phyloP scores from a whole-genome alignment of 805 yeast species.

The Saturnispora kantuleensis region DNA sequence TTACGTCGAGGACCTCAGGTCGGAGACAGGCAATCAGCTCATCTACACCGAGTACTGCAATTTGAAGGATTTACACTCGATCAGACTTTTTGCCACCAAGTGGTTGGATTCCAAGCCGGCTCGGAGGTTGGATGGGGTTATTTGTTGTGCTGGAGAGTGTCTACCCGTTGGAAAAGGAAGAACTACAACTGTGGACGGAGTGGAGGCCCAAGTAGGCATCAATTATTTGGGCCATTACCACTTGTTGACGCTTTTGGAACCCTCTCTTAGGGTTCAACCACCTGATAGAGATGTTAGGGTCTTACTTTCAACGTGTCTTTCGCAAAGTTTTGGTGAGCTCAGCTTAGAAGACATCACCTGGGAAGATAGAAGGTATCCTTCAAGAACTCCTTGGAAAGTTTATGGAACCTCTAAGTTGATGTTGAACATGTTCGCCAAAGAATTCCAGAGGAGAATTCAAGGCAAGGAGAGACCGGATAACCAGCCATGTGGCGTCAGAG shows the following conservation, averaged over 20 bases:
- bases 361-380: conserved; percentile 49
- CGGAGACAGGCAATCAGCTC: conserved; percentile 55
- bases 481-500: conserved; percentile 57
- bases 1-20: conserved; percentile 68
- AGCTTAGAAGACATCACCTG: conserved; percentile 56
- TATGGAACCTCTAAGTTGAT: conserved; percentile 78
- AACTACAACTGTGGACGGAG: conserved; percentile 65
- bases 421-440: conserved; percentile 65
- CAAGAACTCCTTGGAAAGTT: conserved; percentile 56
- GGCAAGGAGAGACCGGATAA: conserved; percentile 58
- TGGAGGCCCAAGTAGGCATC: conserved; percentile 75
- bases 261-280: conserved; percentile 80
- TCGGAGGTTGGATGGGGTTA: conserved; percentile 79
- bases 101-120: conserved; percentile 93
- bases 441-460: conserved; percentile 59
- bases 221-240: conserved; percentile 80
- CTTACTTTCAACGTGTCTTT: conserved; percentile 64
- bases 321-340: conserved; percentile 65
- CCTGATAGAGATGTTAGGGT: conserved; percentile 91
- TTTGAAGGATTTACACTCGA: conserved; percentile 57
- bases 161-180: conserved; percentile 63
- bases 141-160: conserved; percentile 80
- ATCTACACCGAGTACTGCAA: conserved; percentile 91
- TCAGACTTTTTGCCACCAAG: conserved; percentile 83
- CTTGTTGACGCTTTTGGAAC: conserved; percentile 68